A percentile compares a stretch with the other conserved stretches of the same genome.
These are phyloP conservation scores for Schrenkiella parvula DNA, from an alignment of 345 rosid genomes.

Conservation along the genomic window DNA sequence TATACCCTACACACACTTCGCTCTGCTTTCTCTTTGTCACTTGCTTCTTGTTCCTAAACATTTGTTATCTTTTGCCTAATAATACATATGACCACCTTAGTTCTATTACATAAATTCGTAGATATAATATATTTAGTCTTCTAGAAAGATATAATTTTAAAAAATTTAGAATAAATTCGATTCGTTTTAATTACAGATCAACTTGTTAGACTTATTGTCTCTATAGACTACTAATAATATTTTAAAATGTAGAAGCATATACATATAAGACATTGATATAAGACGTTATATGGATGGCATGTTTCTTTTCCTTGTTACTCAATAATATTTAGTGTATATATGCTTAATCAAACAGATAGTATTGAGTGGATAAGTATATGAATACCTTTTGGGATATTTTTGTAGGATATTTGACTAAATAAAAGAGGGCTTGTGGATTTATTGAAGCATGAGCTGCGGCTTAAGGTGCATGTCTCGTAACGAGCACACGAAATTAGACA, in stretches of 20 bases:
- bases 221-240: neutral
- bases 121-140: too few species aligned
- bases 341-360: neutral
- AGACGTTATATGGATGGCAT: neutral
- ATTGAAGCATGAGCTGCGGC: neutral
- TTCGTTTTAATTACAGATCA: neutral
- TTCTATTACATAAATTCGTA: neutral
- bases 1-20: slow-evolving; percentile 15
- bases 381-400: neutral
- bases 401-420: neutral
- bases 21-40: slow-evolving; percentile 27
- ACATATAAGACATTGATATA: neutral
- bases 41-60: slow-evolving; percentile 25
- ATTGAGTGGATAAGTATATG: neutral
- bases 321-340: neutral
- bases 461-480: neutral
- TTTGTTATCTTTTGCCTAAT: slow-evolving; percentile 34
- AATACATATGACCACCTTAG: neutral
- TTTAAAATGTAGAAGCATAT: neutral
- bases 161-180: neutral
- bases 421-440: neutral
- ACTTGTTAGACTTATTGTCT: neutral
- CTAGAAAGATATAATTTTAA: neutral
- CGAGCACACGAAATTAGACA: neutral
- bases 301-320: neutral